Evolutionary conservation across 2,329 filamentous ascomycete species (phyloP), one percentile per base, ranked within the genome.

Genomic region (Arthrobotrys pseudoclavata): DNA sequence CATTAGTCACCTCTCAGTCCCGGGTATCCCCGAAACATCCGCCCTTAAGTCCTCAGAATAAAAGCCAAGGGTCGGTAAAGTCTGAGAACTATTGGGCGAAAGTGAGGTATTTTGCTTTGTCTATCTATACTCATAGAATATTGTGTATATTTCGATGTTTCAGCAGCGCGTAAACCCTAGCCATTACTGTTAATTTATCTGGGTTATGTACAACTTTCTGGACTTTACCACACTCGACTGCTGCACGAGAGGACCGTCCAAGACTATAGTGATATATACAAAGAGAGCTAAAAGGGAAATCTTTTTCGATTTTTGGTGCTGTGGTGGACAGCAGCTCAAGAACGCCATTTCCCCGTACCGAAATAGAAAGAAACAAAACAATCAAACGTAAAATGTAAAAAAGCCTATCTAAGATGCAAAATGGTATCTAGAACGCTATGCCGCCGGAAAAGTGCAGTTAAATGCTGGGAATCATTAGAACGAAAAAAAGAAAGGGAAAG

Each of bases 401-500:
- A 50, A 2, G 7, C 50, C 50, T 62, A 24, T 76, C 71, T 76
- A 76, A 63, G 13, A 70, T 47, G 55, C 48, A 76, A 64, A 74
- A 63, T 66, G 70, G 70, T 75, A 75, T 75, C 70, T 45, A 50
- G 20, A 60, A 50, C 37, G 55, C 55, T 76, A 76, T 76, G 71
- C 57, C 37, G 47, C 57, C 45, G 26, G 62, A 12, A 62, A 52
- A 37, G n/a, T 20, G 9, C 20, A 24, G 47, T 50, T 9, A 15
- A 31, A 68, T 31, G 55, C 31, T 10, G 34, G 34, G 34, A 60
- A 40, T 60, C 55, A 60, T 60, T 24, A 42, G 9, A 60, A 24
- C 12, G 4, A 31, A 47, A 57, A 57, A 48, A 47, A 20, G 62
- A 42, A 53, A 7, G 45, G n/a, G 5, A 57, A 20, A 42, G 18